Base-by-base conservation (phyloP, 31 red algal species). In the Odonthalia washingtoniensis region DNA sequence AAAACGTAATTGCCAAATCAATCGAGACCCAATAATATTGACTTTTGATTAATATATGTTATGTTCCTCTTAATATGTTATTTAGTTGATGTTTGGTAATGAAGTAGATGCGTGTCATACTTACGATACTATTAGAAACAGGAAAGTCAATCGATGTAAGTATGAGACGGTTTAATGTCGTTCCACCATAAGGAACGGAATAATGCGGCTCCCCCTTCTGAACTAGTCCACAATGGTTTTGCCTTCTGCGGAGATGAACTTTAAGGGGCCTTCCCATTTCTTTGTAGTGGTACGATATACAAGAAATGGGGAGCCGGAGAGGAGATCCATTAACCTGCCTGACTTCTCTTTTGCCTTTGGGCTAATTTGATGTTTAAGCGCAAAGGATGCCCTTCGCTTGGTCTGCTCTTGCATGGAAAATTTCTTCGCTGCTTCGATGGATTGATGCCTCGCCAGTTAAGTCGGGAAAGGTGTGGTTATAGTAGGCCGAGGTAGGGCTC, bases 351-450 rank as follows among this genome's bases (percentile, higher is more conserved):
- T 65, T 39, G 39, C 41, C 44, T 75, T 86, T 17, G 41, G 44
- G 1, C 69, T 70, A 42, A 34, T 31, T 30, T 57, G 40, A 28
- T 86, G 70, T 37, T 75, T 65, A 0, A 75, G n/a, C 32, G 46
- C 70, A 75, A 86, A 75, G 16, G 46, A 41, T 30, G 62, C 40
- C 69, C 68, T 45, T 0, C 42, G 24, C 6, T 18, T 57, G 17
- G 64, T 67, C n/a, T 85, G 81, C 41, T 85, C 81, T 31, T 85
- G 70, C 49, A 60, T 28, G 26, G 77, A 39, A 30, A 24, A 57
- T 37, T 78, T 87, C 21, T 35, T 87, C 4, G 72, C 57, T n/a
- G 52, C 49, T 27, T 87, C 52, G 24, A 78, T 40, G 3, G 44
- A 42, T 45, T 46, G 28, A 2, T 44, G 52, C 31, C 72, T 3